Base-by-base conservation (phyloP, 2,329 filamentous ascomycete genomes). In the Trichoderma sp. region DNA sequence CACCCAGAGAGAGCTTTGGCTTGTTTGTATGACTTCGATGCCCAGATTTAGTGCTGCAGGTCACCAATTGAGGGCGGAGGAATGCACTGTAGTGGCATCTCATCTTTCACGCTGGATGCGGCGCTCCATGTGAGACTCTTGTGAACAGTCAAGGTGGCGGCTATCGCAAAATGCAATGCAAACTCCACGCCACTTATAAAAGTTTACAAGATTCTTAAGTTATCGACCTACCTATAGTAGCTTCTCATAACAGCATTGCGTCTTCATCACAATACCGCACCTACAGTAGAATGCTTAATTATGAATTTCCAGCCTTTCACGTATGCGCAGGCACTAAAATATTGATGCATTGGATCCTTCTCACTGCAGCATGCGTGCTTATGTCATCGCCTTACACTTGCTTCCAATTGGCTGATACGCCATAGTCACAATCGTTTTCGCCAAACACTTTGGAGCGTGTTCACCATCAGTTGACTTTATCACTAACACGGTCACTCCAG, bases 331-430 rank as follows among this genome's bases (percentile, higher is more conserved):
- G 12, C 28, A 20, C 53, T 32, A 34, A 32, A 43, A 43, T 43
- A 28, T 28, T 15, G 34, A 36, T 36, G 34, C 34, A 34, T 57
- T 66, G 20, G 32, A 66, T 12, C 13, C 47, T 36, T 15, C 63
- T 36, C 30, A 26, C 20, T 20, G 47, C 47, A 20, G 47, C n/a
- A 58, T 12, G 50, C 32, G 6, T 59, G 71, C 67, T 72, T 72
- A 72, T 65, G 67, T 72, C 67, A 72, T 55, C 71, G 26, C 32
- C 3, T n/a, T 15, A 36, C 17, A 23, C 4, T 6, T 28, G 7
- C 23, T 23, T 70, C 50, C 30, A 64, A 72, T 72, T 72, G 71
- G 71, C 53, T 61, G 43, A 43, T n/a, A 23, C 17, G 43, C 57
- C 23, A 23, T 9, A 26, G 62, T 43, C 15, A 57, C 34, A 20